A percentile compares a stretch with the other conserved stretches of the same genome.
These are phyloP conservation scores for Centaurea solstitialis DNA, from an alignment of 129 eudicot species.

Conservation along the genomic window DNA sequence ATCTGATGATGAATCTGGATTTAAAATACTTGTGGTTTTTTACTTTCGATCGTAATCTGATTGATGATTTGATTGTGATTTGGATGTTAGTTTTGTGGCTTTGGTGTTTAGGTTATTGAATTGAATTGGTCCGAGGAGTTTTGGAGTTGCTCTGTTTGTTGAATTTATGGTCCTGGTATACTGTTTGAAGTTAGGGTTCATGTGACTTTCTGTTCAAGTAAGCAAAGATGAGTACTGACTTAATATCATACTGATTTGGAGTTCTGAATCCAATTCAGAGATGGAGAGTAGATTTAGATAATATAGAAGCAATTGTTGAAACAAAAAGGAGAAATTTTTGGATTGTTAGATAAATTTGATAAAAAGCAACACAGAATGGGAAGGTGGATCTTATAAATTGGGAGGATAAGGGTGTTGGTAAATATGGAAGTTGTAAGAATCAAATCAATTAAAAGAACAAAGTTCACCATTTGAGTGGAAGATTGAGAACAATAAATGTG, in stretches of 20 bases:
- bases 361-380: neutral
- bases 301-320: neutral
- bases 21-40: constrained; percentile 6
- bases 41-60: neutral
- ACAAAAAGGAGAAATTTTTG: neutral
- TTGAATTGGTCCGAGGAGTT: neutral
- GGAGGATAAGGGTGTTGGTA: neutral
- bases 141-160: neutral
- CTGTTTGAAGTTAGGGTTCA: neutral
- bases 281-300: neutral
- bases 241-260: neutral
- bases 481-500: neutral
- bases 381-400: neutral
- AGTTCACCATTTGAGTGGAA: neutral
- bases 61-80: neutral
- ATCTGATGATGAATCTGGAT: constrained; percentile 4
- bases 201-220: neutral
- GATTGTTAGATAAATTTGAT: neutral
- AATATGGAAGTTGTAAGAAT: neutral
- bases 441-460: neutral
- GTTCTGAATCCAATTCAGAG: neutral
- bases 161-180: neutral
- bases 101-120: neutral
- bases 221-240: neutral
- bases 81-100: neutral